phyloP scores from a whole-genome alignment of 306 rosid genomes.

The Cicer cuneatum region DNA sequence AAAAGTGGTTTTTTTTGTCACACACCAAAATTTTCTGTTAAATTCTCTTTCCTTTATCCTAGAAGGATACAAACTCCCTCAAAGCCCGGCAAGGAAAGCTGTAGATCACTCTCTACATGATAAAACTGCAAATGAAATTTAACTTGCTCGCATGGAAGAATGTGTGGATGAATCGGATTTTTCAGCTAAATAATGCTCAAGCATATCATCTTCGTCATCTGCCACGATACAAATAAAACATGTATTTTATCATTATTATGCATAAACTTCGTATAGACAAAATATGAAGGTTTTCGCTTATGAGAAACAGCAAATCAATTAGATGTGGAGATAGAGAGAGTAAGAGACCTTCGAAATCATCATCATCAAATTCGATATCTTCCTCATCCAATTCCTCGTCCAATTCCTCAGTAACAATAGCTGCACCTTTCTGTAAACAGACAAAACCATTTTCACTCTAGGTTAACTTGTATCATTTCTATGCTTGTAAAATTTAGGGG shows the following conservation, averaged over 20 bases:
- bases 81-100: conserved; percentile 20
- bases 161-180: conserved; percentile 74
- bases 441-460: conserved; percentile 12
- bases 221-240: conserved; percentile 46
- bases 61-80: conserved; percentile 31
- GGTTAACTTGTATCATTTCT: conserved; percentile 19
- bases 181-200: conserved; percentile 95
- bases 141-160: conserved; percentile 64
- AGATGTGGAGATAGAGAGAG: not conserved
- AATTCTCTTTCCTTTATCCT: conserved; percentile 29
- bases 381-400: conserved; percentile 76
- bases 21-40: conserved; percentile 34
- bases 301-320: not conserved
- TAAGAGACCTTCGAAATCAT: conserved; percentile 87
- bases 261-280: conserved; percentile 11
- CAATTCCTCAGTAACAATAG: conserved; percentile 60
- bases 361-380: conserved; percentile 87
- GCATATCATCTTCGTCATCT: conserved; percentile 99
- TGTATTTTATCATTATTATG: conserved; percentile 17
- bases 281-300: not conserved
- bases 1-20: conserved; percentile 38
- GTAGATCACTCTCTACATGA: conserved; percentile 19
- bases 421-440: conserved; percentile 72
- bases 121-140: conserved; percentile 39
- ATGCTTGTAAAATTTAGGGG: conserved; percentile 14